Base-by-base conservation (phyloP, 495 filamentous ascomycete genomes). In the Daldinia caldariorum region DNA sequence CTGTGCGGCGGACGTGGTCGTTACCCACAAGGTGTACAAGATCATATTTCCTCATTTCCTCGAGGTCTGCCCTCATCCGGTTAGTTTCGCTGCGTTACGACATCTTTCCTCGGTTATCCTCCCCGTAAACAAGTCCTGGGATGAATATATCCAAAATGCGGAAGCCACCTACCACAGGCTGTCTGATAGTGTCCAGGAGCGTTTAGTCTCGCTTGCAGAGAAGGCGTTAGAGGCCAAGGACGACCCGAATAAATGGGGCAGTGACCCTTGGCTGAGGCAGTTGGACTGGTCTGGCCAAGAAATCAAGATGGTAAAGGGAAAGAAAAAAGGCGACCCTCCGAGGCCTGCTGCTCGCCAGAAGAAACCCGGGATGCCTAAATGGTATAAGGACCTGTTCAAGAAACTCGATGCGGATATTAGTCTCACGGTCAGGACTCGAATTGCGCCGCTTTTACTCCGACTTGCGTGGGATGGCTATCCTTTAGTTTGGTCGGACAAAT, bases 221-320 rank as follows among this genome's bases (percentile, higher is more conserved):
- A 88, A 90, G 77, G 94, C 95, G 2, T 71, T 94, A 41, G 86
- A 89, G 66, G 79, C 89, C 38, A 97, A 94, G 75, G 86, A 83
- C 8, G 76, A 92, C 20, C 79, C 90, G 0, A 83, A 89, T 7
- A 83, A 85, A 32, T 94, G 90, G 79, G 77, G 78, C 59, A 89
- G 83, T 55, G 95, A 99, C 75, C 90, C 92, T 37, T 99, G 96
- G 96, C 79, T 98, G 74, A 81, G 82, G 63, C 95, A 99, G 82
- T 86, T 99, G 59, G 93, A 99, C 80, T 99, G 95, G 95, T 90
- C 92, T 7, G 92, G 91, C 26, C 92, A 97, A 78, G 91, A 94
- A 77, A 81, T 97, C 61, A 94, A 88, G 77, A 94, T 94, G 92
- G 89, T 88, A 6, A 97, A 97, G 78, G 90, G 89, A 5, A 97